Base-by-base conservation (phyloP, 495 filamentous ascomycete species). In the Penicillium desertorum region DNA sequence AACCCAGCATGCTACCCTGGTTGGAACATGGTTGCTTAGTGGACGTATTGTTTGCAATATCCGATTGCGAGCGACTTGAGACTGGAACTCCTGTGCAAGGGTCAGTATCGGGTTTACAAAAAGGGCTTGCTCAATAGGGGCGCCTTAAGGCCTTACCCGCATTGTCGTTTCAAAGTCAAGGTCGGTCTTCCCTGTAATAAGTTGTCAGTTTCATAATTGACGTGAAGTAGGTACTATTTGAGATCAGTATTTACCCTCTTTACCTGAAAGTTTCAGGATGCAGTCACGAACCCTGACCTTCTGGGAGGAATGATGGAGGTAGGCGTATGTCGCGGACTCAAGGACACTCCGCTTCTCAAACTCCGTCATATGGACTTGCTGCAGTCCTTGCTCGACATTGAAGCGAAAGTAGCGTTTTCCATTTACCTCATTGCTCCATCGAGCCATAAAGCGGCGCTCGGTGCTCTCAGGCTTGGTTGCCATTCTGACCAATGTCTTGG, bases 401-500 rank as follows among this genome's bases (percentile, higher is more conserved):
- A 67, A 67, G 0, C 62, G 64, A 42, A 60, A 67, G 7, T 12
- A 32, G 0, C 59, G 52, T 10, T 54, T 53, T 2, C 25, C 27
- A 1, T 36, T 47, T 11, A 8, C 6, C 9, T 62, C 62, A 6
- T 55, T 51, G 5, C 36, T 57, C 62, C 62, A 67, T 2, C 64
- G 62, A 12, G 64, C 64, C 56, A 62, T 60, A 5, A 67, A 65
- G 0, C 59, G 56, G 19, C 62, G n/a, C 2, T 67, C 59, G 0
- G 58, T 59, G 0, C 60, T 25, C 22, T 58, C 60, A 0, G 65
- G 62, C 17, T 65, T 68, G 0, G 57, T 65, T 0, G 61, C 65
- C 46, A 71, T 56, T 14, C 55, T 53, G 7, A 70, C 68, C 22
- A 72, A 27, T 1, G 68, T 70, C 32, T 69, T 60, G 0, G 57